A percentile compares a stretch with the other conserved stretches of the same genome.
phyloP scores from a whole-genome alignment of 129 eudicot species.

The Saussurea involucrata region DNA sequence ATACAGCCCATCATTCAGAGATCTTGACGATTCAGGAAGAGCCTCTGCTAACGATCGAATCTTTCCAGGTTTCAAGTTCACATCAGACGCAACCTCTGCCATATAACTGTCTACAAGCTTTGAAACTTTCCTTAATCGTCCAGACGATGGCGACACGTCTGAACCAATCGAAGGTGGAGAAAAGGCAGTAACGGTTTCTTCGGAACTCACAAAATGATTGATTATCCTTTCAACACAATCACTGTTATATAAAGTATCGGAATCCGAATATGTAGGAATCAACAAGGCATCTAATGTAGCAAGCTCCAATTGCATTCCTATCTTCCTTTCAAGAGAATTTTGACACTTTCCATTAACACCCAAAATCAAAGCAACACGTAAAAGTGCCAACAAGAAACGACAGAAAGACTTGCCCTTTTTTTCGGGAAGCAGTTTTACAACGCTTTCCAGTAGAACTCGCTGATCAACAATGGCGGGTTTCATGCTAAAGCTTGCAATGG shows the following conservation, averaged over 20 bases:
- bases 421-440: constrained; percentile 66
- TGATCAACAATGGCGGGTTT: constrained; percentile 66
- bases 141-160: constrained; percentile 56
- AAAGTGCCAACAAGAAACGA: constrained; percentile 74
- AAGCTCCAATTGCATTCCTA: constrained; percentile 81
- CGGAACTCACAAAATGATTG: constrained; percentile 53
- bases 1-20: constrained; percentile 84
- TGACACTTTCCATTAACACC: constrained; percentile 59
- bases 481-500: constrained; percentile 90
- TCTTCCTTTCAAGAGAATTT: constrained; percentile 68
- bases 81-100: constrained; percentile 94
- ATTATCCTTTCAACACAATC: constrained; percentile 80
- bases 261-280: constrained; percentile 78
- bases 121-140: constrained; percentile 71
- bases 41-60: constrained; percentile 63
- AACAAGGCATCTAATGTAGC: constrained; percentile 74
- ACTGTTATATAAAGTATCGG: constrained; percentile 76
- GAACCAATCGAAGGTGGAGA: constrained; percentile 51
- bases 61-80: constrained; percentile 81
- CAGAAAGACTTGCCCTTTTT: constrained; percentile 77
- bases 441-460: constrained; percentile 58
- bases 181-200: constrained; percentile 33
- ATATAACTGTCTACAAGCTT: constrained; percentile 72
- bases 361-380: constrained; percentile 83
- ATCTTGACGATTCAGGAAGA: constrained; percentile 90